A percentile compares a stretch with the other conserved stretches of the same genome.
phyloP scores from a whole-genome alignment of 78 protist species.

The Planoprotostelium fungivorum region DNA sequence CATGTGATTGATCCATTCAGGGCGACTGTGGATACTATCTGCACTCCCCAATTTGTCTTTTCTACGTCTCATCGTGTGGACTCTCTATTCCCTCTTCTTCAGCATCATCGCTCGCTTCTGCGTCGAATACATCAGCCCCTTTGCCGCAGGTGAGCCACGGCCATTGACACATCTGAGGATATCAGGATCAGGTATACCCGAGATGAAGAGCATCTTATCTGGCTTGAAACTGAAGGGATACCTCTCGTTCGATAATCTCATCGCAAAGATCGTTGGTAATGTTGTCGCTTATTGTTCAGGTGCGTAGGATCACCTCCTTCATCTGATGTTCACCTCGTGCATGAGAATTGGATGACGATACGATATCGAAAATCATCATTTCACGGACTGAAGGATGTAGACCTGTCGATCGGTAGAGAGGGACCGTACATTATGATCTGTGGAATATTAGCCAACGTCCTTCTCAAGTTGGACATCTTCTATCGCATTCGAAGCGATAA shows the following conservation, averaged over 20 bases:
- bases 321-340: no score
- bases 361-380: no score
- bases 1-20: neutral
- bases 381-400: neutral
- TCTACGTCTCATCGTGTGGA: neutral
- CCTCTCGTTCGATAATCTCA: neutral
- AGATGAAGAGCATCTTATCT: constrained; percentile 75
- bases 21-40: neutral
- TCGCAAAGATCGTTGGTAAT: neutral
- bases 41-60: neutral
- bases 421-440: constrained; percentile 50
- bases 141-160: neutral
- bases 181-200: constrained; percentile 83
- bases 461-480: constrained; percentile 19
- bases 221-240: constrained; percentile 46
- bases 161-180: neutral
- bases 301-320: no score
- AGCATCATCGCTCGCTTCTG: neutral
- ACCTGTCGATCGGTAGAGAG: constrained; percentile 44
- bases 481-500: constrained; percentile 27
- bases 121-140: neutral
- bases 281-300: neutral
- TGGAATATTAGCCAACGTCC: constrained; percentile 40
- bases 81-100: neutral
- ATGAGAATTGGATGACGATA: no score